Evolutionary conservation across 1,139 yeast species (phyloP), one percentile per base, ranked within the genome.

Genomic region (Lizanozyma gosingica): DNA sequence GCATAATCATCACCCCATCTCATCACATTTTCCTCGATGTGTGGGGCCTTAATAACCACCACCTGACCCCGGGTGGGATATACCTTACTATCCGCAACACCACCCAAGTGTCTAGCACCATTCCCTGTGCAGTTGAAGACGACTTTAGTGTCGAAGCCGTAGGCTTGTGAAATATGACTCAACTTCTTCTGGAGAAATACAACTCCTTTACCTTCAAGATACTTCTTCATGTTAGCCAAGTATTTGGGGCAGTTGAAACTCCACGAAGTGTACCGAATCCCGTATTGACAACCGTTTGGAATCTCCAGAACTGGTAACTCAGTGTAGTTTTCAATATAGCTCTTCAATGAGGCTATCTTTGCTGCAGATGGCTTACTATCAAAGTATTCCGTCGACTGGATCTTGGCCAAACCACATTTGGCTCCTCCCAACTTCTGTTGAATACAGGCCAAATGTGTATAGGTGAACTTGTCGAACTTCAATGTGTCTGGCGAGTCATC

Each of bases 31-130:
- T 70, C 71, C 37, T 63, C 61, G 44, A 76, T 64, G 48, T 75
- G 78, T 9, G 82, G 81, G 1, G 80, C 80, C 43, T 65, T 67
- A 17, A 78, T 65, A 6, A 80, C 78, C 8, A 80, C 80, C 29
- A 80, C 83, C 52, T 81, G 88, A 3, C 87, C 88, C 42, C 88
- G 63, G 1, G 80, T 75, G 6, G 88, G 84, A 48, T 73, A 77
- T 18, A 77, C 71, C 0, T 62, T 56, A 16, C 57, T 47, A 49
- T 82, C 88, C 18, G 63, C 60, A 35, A 79, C 82, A 6, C 83
- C 85, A 14, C 76, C 75, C 3, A 83, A 58, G 2, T 57, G 49
- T 37, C 63, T 63, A 3, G 88, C 79, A 2, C 86, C 84, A 35
- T 78, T 63, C 14, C 90, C 92, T 0, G 84, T 65, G 56, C 88